phyloP scores from a whole-genome alignment of 768 basidiomycete genomes.

The Mycena olivaceomarginata region DNA sequence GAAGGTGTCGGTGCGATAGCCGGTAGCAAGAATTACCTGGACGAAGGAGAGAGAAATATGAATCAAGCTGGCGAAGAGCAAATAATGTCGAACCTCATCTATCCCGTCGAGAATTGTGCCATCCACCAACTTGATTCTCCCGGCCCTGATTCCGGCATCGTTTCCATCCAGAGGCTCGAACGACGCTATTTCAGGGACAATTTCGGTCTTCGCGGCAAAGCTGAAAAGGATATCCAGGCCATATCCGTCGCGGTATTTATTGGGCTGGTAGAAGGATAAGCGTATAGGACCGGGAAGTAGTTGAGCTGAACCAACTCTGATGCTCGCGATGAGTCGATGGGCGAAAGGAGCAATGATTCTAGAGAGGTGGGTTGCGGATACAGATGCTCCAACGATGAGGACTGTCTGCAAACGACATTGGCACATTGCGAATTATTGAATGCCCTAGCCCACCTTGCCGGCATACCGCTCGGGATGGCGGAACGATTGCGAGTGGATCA shows the following conservation, averaged over 20 bases:
- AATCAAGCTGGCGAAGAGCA: too few relatives aligned
- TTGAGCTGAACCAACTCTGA: constrained; percentile 36
- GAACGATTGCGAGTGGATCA: constrained; percentile 56
- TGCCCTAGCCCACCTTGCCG: constrained; percentile 14
- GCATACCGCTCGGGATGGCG: constrained; percentile 51
- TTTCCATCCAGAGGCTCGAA: constrained; percentile 46
- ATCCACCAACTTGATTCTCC: constrained; percentile 50
- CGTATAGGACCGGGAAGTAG: background rate
- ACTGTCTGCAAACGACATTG: constrained; percentile 13
- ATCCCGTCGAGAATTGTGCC: constrained; percentile 51
- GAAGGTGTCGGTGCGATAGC: constrained; percentile 55
- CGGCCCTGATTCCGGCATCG: constrained; percentile 43
- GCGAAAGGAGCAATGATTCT: constrained; percentile 36
- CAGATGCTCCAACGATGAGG: constrained; percentile 41
- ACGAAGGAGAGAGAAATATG: background rate
- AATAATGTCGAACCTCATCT: constrained; percentile 41
- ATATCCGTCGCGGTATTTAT: constrained; percentile 35
- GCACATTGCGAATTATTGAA: too few relatives aligned
- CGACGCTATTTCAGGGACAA: constrained; percentile 50
- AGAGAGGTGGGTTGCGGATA: constrained; percentile 42
- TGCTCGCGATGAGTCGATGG: constrained; percentile 35
- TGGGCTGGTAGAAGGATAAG: constrained; percentile 36
- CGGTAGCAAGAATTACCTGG: constrained; percentile 52
- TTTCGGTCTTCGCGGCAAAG: constrained; percentile 49
- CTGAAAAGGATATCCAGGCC: constrained; percentile 42